phyloP scores from a whole-genome alignment of 768 basidiomycete genomes.

The Rhodotorula toruloides region DNA sequence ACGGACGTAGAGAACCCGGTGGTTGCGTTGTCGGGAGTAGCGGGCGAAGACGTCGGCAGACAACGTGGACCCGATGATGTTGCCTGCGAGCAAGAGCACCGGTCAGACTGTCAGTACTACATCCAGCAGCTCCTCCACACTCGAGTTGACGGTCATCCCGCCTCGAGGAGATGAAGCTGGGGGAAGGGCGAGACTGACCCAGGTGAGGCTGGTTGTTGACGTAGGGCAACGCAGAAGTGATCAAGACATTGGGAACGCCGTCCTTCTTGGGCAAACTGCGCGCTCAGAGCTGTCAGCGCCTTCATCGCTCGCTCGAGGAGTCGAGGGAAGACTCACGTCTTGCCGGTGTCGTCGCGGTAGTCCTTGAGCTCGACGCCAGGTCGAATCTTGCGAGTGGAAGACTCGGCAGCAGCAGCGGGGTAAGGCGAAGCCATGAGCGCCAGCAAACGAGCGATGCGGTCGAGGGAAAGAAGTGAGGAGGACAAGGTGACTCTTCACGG shows the following conservation, averaged over 20 bases:
- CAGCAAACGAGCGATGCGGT: too few species aligned
- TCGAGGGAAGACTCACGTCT: constrained; percentile 22
- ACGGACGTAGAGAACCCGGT: constrained; percentile 69
- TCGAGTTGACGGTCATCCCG: not conserved
- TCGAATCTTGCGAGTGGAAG: constrained; percentile 24
- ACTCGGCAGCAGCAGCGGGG: constrained; percentile 14
- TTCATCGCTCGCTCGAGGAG: not conserved
- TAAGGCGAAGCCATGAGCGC: constrained; percentile 39
- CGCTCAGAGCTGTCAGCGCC: not conserved
- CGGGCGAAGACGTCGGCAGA: constrained; percentile 96
- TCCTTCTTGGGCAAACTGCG: constrained; percentile 68
- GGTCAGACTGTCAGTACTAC: constrained; percentile 72
- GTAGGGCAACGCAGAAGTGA: constrained; percentile 92
- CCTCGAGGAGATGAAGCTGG: not conserved
- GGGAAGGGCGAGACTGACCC: constrained; percentile 26
- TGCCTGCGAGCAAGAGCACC: constrained; percentile 53
- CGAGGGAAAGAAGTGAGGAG: not conserved
- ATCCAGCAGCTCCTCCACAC: constrained; percentile 73
- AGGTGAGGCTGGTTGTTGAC: constrained; percentile 41
- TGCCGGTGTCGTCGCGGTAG: constrained; percentile 29
- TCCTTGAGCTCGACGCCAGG: constrained; percentile 23
- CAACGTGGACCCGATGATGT: constrained; percentile 90
- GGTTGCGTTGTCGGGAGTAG: constrained; percentile 72
- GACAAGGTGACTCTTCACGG: too few species aligned
- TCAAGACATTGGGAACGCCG: constrained; percentile 79